Evolutionary conservation across 2,329 filamentous ascomycete genomes (phyloP).

Genomic region (Teratosphaeria pseudoeucalypti): DNA sequence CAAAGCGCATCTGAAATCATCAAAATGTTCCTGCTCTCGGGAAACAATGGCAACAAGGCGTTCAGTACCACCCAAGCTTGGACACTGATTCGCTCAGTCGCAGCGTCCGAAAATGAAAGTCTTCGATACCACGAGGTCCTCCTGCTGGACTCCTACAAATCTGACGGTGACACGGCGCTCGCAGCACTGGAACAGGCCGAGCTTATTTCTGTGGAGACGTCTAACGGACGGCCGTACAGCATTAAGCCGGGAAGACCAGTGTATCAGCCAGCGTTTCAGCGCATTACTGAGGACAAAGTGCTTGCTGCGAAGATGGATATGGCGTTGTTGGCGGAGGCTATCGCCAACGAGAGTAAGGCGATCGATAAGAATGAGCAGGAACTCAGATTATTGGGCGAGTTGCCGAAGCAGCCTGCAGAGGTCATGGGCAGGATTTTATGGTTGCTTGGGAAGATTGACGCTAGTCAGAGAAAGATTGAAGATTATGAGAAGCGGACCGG

Average conservation of each 20-base stretch:
- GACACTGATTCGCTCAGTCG: constrained; percentile 72
- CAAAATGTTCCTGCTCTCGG: constrained; percentile 74
- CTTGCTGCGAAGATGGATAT: constrained; percentile 61
- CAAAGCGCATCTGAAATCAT: constrained; percentile 83
- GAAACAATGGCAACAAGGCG: constrained; percentile 45
- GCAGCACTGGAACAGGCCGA: constrained; percentile 76
- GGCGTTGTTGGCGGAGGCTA: constrained; percentile 56
- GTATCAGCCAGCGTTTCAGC: constrained; percentile 71
- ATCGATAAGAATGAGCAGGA: constrained; percentile 76
- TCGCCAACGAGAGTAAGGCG: constrained; percentile 59
- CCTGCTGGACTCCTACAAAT: constrained; percentile 62
- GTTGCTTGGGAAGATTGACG: constrained; percentile 61
- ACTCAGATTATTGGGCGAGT: constrained; percentile 55
- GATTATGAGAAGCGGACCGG: constrained; percentile 63
- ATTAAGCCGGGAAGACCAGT: constrained; percentile 79
- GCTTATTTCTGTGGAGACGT: constrained; percentile 64
- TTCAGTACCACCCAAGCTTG: constrained; percentile 86
- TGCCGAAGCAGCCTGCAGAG: constrained; percentile 63
- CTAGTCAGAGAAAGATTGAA: constrained; percentile 65
- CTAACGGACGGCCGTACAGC: constrained; percentile 64
- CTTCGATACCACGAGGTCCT: constrained; percentile 81
- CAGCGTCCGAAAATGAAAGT: constrained; percentile 24
- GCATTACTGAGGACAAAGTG: constrained; percentile 60
- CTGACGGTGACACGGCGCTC: constrained; percentile 62
- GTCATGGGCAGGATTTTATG: constrained; percentile 57